Base-by-base conservation (phyloP, 768 basidiomycete species). In the Asterophora parasitica region DNA sequence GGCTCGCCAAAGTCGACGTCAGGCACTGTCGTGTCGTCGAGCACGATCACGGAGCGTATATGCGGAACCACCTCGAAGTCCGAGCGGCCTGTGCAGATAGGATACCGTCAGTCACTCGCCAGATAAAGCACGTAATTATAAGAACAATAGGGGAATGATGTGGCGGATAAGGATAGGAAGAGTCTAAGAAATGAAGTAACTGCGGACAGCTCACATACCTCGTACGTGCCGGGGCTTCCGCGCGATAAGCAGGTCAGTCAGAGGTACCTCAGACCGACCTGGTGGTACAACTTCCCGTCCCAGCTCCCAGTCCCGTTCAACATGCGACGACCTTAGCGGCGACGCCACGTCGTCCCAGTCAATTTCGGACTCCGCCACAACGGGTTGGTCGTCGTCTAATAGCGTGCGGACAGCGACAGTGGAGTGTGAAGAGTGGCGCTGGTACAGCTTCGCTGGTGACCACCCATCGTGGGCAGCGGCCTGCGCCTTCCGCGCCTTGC, bases 21-120 rank as follows among this genome's bases (percentile, higher is more conserved):
- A 26, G 62, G 65, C 6, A 61, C 53, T 20, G 56, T 51, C 13
- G 60, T 50, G 51, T 83, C 82, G 54, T 82, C 81, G 33, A 83
- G 65, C 23, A 70, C 78, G 49, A 83, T 79, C 38, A 83, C 81
- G 28, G 75, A 70, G 26, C 72, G 77, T 35, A 78, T 59, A 28
- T 66, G 68, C 4, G 79, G 79, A 9, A 83, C 63, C 19, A 82
- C 58, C 64, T 82, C 81, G 53, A 80, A 83, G 46, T 81, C 81
- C 31, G 69, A 70, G 23, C 23, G 23, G 20, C 71, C 79, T 73
- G 53, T 17, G 15, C 36, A 27, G 12, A 27, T 20, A 31, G 17
- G 33, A 48, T 52, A 37, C 19, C 8, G 3, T 44, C 10, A 40
- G 35, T 15, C 5, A 32, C 48, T 12, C 40, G 27, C 51, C 44